Conservation (phyloP, 768 basidiomycete species). For the Dentipellis fragilis region DNA sequence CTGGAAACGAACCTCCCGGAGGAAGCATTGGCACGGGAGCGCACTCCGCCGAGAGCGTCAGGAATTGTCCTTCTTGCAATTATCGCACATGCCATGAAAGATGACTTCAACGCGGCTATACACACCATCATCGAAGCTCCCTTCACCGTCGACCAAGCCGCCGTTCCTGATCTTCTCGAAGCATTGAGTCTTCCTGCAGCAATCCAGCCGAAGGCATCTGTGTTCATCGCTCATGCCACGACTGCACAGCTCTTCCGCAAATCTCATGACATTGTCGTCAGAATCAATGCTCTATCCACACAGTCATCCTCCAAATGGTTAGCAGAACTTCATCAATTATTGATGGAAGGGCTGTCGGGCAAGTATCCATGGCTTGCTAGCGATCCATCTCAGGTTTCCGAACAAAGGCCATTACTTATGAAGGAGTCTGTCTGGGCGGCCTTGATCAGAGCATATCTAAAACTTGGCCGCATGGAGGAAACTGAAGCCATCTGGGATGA, state of each 20-base stretch:
- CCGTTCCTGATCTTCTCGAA: constrained; percentile 30
- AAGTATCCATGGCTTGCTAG: constrained; percentile 46
- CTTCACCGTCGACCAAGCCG: constrained; percentile 25
- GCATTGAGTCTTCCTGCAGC: constrained; percentile 28
- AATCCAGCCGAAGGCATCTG: constrained; percentile 31
- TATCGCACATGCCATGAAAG: constrained; percentile 50
- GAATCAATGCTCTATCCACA: constrained; percentile 36
- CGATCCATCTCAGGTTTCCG: constrained; percentile 26
- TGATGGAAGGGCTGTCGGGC: constrained; percentile 42
- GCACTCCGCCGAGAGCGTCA: background rate
- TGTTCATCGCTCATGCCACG: constrained; percentile 38
- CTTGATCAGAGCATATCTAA: constrained; percentile 58
- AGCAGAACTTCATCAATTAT: constrained; percentile 36
- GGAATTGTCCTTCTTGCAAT: constrained; percentile 39
- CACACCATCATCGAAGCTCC: constrained; percentile 29
- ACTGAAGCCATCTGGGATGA: constrained; percentile 65
- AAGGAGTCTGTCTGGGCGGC: constrained; percentile 52
- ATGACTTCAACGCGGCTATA: constrained; percentile 51
- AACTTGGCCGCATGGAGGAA: constrained; percentile 40
- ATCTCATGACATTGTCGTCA: constrained; percentile 38
- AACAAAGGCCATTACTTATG: constrained; percentile 36
- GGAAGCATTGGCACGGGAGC: background rate
- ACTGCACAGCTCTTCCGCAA: constrained; percentile 38
- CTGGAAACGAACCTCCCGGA: too few species aligned
- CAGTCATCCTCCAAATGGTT: constrained; percentile 25